Evolutionary conservation across 2,329 filamentous ascomycete species (phyloP).

Genomic region (Talaromyces verruculosus): DNA sequence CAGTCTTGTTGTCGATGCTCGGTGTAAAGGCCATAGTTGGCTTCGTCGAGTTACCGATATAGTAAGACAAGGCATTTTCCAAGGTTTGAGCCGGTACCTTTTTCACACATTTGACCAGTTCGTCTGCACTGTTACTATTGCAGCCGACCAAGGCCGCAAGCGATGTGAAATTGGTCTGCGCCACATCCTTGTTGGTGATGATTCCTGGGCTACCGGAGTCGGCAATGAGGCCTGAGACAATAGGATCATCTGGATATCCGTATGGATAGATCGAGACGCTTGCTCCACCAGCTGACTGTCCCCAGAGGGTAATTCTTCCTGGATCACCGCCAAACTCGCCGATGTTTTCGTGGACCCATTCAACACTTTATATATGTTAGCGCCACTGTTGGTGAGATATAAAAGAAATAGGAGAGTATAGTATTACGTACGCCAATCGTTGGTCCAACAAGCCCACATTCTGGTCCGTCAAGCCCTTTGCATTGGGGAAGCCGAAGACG

Average conservation of each 20-base stretch:
- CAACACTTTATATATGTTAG: background rate
- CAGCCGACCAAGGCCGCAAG: slow-evolving; percentile 31
- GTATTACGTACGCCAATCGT: background rate
- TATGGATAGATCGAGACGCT: slow-evolving; percentile 20
- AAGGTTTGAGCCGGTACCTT: background rate
- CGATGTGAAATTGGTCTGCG: slow-evolving; percentile 30
- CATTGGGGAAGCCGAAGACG: slow-evolving; percentile 10
- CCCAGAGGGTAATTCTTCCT: slow-evolving; percentile 5
- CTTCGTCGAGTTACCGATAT: background rate
- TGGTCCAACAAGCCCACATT: slow-evolving; percentile 2
- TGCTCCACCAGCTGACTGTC: slow-evolving; percentile 4
- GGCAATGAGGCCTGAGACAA: slow-evolving; percentile 24
- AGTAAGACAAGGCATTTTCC: slow-evolving; percentile 8
- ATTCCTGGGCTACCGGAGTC: slow-evolving; percentile 25
- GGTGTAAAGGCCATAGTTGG: background rate
- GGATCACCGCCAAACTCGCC: background rate
- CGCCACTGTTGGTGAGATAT: too few relatives aligned
- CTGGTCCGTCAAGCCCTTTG: background rate
- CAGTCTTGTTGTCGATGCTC: background rate
- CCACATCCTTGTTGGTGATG: slow-evolving; percentile 18
- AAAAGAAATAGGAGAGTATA: background rate
- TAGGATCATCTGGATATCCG: slow-evolving; percentile 29
- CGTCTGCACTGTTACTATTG: slow-evolving; percentile 21
- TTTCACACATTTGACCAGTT: slow-evolving; percentile 23
- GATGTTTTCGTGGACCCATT: slow-evolving; percentile 14